Base-by-base conservation (phyloP, 129 eudicot species). In the Artemisia tridentata region DNA sequence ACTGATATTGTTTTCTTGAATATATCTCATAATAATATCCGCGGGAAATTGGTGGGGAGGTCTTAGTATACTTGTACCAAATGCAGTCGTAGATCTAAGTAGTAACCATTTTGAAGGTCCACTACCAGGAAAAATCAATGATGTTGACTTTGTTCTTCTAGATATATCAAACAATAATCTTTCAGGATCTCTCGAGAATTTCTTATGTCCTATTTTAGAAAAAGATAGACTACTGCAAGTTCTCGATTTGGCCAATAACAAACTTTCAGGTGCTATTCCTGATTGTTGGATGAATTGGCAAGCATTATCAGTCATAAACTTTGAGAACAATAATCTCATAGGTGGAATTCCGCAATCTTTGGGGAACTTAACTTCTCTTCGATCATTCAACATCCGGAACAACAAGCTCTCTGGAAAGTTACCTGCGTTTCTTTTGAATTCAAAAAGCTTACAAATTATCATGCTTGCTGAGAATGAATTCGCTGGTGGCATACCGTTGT, bases 161-260 rank as follows among this genome's bases (percentile, higher is more conserved):
- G 87, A 85, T 68, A 65, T 79, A 27, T 85, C 87, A 11, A 61
- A 60, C 18, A 85, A 85, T 78, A 45, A 56, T 21, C 71, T 85
- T 62, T 79, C 80, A 2, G 86, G 84, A n/a, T 72, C 69, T 8
- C 49, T 85, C 5, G 41, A 68, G 10, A 43, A 54, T 51, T 85
- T 82, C 65, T 55, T 85, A 23, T 85, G 89, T 69, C 72, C 76
- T 9, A 50, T 5, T 5, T 19, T 69, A 19, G 71, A 60, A 5
- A 49, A 38, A 51, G 34, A 64, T 2, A 78, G 78, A 34, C 18
- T 7, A n/a, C 19, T 79, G 13, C 5, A 51, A 16, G 56, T 78
- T 69, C 84, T 85, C 34, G 45, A 81, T 57, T 72, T 85, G 2
- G 84, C 75, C 50, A 38, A 20, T 6, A 85, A 85, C 65, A 59